Percentiles rank a stretch among this genome's conserved stretches.
These are phyloP conservation scores for Solanum sitiens DNA, from an alignment of 257 asterid species.

Conservation along the genomic window DNA sequence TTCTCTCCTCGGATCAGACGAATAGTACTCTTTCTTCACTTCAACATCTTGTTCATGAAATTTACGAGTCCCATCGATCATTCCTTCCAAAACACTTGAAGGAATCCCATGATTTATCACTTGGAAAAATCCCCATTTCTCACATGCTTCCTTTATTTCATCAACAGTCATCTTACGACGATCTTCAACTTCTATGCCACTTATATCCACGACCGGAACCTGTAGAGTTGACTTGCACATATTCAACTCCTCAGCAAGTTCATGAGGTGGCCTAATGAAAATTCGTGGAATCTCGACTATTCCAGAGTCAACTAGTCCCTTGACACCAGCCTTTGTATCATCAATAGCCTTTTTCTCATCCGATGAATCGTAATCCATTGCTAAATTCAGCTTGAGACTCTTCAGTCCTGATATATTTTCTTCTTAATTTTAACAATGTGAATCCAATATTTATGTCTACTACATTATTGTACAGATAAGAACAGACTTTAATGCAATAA, in stretches of 20 bases:
- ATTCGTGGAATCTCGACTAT: conserved; percentile 8
- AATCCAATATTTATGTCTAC: too few relatives aligned
- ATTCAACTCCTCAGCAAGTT: conserved; percentile 27
- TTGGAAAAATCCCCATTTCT: conserved; percentile 51
- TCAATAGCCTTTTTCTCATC: conserved; percentile 12
- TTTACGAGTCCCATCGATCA: conserved; percentile 34
- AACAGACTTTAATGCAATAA: too few relatives aligned
- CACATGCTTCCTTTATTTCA: conserved; percentile 29
- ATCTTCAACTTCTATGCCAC: conserved; percentile 5
- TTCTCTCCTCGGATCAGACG: conserved; percentile 12
- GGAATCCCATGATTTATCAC: conserved; percentile 54
- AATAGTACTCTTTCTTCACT: conserved; percentile 28
- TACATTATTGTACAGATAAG: too few relatives aligned
- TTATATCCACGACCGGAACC: conserved; percentile 44
- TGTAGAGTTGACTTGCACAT: not conserved
- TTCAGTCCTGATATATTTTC: too few relatives aligned
- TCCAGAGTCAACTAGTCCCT: conserved; percentile 24
- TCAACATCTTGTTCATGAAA: conserved; percentile 62
- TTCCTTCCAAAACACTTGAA: conserved; percentile 25
- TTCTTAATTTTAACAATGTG: too few relatives aligned
- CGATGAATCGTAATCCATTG: not conserved
- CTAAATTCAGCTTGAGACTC: too few relatives aligned
- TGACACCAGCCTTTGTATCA: not conserved
- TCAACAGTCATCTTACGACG: conserved; percentile 7
- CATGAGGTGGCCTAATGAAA: conserved; percentile 19